Conservation (phyloP, 2,329 filamentous ascomycete genomes). For the Leptographium procerum region DNA sequence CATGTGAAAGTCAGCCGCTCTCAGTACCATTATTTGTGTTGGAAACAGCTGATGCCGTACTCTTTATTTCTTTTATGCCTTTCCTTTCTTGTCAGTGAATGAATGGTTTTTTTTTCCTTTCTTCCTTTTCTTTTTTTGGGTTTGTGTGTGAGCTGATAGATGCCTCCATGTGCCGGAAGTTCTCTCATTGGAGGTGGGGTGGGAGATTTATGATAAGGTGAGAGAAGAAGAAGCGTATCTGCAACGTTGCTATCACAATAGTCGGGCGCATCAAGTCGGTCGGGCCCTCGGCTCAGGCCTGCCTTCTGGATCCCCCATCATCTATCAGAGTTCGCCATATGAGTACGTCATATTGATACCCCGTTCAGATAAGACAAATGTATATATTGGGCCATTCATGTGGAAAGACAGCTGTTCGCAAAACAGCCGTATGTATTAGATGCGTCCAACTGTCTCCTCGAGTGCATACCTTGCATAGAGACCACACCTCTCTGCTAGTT, state of each 20-base stretch:
- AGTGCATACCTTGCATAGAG: background rate
- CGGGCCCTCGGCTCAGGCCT: background rate
- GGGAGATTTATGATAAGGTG: background rate
- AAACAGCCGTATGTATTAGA: background rate
- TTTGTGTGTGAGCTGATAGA: no score
- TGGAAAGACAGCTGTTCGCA: background rate
- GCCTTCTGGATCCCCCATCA: background rate
- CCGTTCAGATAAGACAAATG: background rate
- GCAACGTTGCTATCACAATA: background rate
- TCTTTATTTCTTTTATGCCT: no score
- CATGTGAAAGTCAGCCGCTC: no score
- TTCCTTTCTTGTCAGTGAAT: no score
- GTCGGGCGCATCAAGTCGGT: background rate
- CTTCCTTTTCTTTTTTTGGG: background rate
- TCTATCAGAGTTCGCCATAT: background rate
- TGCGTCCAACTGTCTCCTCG: background rate
- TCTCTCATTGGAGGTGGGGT: no score
- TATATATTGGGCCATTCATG: no score
- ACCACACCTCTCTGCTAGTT: background rate
- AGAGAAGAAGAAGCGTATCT: background rate
- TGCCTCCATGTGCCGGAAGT: no score
- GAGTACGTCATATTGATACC: background rate
- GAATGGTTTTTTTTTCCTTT: no score
- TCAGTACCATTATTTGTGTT: no score
- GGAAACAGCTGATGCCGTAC: no score